A percentile compares a stretch with the other conserved stretches of the same genome.
Conservation (phyloP, 768 basidiomycete species). For the Saitozyma sp. region DNA sequence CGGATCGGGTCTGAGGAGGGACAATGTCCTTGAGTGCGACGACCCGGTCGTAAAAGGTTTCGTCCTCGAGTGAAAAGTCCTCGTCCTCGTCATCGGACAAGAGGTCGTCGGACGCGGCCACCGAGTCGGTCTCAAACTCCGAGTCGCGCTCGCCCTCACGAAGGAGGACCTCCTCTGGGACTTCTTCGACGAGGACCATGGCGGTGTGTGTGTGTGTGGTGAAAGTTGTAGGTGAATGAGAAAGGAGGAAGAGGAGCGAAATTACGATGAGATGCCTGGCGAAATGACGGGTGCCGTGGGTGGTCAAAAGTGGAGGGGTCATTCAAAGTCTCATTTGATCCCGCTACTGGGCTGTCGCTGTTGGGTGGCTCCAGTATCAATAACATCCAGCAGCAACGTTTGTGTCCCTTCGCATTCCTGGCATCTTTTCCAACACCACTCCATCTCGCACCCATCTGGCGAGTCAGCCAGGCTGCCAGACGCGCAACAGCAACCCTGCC, state of each 20-base stretch:
- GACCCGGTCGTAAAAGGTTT: conserved; percentile 83
- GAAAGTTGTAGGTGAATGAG: neutral
- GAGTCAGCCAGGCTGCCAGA: too few species aligned
- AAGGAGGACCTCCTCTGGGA: conserved; percentile 51
- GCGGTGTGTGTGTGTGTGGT: conserved; percentile 4
- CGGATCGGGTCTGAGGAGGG: conserved; percentile 81
- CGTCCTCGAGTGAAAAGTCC: conserved; percentile 60
- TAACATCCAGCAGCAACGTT: too few species aligned
- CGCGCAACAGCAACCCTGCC: too few species aligned
- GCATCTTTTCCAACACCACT: too few species aligned
- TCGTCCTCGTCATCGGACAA: conserved; percentile 64
- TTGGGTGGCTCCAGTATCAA: too few species aligned
- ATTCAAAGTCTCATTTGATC: too few species aligned
- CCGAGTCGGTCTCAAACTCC: conserved; percentile 61
- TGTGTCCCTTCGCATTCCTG: too few species aligned
- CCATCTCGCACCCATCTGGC: too few species aligned
- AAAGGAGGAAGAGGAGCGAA: neutral
- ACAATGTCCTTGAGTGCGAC: conserved; percentile 93
- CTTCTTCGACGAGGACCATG: conserved; percentile 93
- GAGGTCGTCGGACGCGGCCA: conserved; percentile 60
- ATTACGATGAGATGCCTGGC: too few species aligned
- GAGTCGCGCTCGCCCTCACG: conserved; percentile 60
- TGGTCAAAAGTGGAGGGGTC: too few species aligned
- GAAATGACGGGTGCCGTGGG: too few species aligned
- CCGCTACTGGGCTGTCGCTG: too few species aligned